Evolutionary conservation across 371 early-diverging fungal species (phyloP), one percentile per base, ranked within the genome.

Genomic region (Mortierella sp.): DNA sequence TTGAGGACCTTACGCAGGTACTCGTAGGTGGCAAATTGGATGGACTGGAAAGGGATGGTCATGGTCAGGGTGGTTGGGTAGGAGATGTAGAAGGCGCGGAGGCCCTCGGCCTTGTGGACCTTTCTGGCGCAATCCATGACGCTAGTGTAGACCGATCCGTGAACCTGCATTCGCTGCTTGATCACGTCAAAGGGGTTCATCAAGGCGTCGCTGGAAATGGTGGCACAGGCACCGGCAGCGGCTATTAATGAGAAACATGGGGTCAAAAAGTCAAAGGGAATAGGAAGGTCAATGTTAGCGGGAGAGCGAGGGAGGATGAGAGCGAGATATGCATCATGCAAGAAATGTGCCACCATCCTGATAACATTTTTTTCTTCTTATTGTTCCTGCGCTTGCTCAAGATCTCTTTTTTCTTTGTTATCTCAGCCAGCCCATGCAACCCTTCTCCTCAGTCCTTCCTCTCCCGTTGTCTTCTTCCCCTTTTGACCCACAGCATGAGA

Each of bases 111-210:
- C 24, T 85, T 71, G 55, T 93, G 85, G 5, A 96, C 91, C 11
- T 87, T 76, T 48, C 80, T 70, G 6, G 93, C 94, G 74, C 96
- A 96, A 39, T 92, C 89, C 37, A 89, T 16, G 14, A 96, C 91
- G 68, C 82, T 90, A 19, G 87, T 84, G 77, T 94, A 92, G 9
- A 85, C 80, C 2, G 91, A 88, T 43, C 91, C 91, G 53, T 91
- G 90, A 24, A 96, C 84, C 85, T 98, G 98, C 97, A 97, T 96
- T 39, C 98, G 91, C 85, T 98, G 97, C 85, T 98, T 98, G 70
- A 97, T 87, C 13, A 97, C 97, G 90, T 98, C 98, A 87, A 97
- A 98, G 16, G 98, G 99, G 80, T 94, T 98, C 96, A 97, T 96
- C 65, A 97, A 80, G 1, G 95, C 93, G 82, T 98, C 98, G 86